A percentile compares a stretch with the other conserved stretches of the same genome.
phyloP scores from a whole-genome alignment of 2,329 filamentous ascomycete genomes.

The Cadophora luteo-olivacea region DNA sequence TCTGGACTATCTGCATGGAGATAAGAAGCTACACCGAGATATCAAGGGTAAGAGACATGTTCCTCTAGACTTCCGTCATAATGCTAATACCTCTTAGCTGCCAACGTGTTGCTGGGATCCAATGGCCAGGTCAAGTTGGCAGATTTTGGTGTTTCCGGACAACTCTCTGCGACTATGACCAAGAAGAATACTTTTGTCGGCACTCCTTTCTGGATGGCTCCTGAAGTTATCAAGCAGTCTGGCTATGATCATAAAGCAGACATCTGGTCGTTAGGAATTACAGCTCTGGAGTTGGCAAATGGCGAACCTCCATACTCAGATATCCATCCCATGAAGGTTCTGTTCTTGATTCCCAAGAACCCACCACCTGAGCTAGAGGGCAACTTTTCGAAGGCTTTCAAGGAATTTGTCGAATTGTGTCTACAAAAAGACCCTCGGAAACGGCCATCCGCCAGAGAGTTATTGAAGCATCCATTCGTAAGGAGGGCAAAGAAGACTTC shows the following conservation, averaged over 20 bases:
- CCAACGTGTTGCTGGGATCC: conserved; percentile 87
- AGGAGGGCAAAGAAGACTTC: conserved; percentile 91
- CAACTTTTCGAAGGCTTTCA: conserved; percentile 82
- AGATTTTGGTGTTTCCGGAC: conserved; percentile 96
- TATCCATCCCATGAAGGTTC: conserved; percentile 97
- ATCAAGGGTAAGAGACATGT: conserved; percentile 78
- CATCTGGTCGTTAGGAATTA: conserved; percentile 97
- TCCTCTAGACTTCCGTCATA: conserved; percentile 13
- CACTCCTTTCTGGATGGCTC: conserved; percentile 99
- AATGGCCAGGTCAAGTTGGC: conserved; percentile 97
- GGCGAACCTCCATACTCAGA: conserved; percentile 95
- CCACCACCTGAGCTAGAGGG: conserved; percentile 81
- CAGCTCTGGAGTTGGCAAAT: conserved; percentile 87
- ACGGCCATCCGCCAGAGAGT: conserved; percentile 82
- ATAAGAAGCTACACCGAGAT: conserved; percentile 95
- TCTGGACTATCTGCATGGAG: conserved; percentile 89
- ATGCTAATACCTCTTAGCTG: conserved; percentile 62
- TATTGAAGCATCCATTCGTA: conserved; percentile 90
- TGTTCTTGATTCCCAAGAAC: conserved; percentile 97
- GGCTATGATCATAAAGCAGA: conserved; percentile 98
- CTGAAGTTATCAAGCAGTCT: conserved; percentile 97
- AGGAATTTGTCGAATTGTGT: conserved; percentile 84
- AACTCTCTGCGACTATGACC: conserved; percentile 96
- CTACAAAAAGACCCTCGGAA: conserved; percentile 89
- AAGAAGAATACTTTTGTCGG: conserved; percentile 99